Conservation (phyloP, 2,329 filamentous ascomycete species). For the Aspergillus terreus region DNA sequence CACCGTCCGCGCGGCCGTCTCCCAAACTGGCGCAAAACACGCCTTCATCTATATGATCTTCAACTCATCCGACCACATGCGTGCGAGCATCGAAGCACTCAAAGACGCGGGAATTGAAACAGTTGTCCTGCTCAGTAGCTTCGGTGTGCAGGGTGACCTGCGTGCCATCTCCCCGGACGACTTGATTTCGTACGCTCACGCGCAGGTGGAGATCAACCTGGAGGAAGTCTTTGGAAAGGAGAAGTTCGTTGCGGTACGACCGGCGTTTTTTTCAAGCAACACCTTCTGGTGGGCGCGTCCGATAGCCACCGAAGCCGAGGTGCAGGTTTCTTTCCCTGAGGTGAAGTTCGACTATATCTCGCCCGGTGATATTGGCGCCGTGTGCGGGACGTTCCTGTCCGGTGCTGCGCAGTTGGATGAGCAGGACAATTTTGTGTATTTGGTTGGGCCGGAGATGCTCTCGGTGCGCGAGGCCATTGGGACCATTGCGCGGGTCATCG, state of each 20-base stretch:
- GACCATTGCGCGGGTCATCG: constrained; percentile 5
- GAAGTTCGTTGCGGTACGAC: constrained; percentile 40
- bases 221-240: constrained; percentile 38
- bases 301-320: constrained; percentile 26
- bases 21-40: constrained; percentile 36
- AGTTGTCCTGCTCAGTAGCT: constrained; percentile 49
- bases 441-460: constrained; percentile 11
- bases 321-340: constrained; percentile 29
- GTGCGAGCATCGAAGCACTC: constrained; percentile 39
- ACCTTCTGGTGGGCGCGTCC: constrained; percentile 19
- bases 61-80: constrained; percentile 38
- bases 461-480: constrained; percentile 6
- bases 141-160: constrained; percentile 30
- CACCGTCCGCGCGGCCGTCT: constrained; percentile 39
- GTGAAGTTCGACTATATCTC: constrained; percentile 39
- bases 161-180: constrained; percentile 23
- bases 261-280: constrained; percentile 47
- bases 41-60: constrained; percentile 49
- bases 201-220: constrained; percentile 43
- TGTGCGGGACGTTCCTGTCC: constrained; percentile 37
- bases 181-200: constrained; percentile 41
- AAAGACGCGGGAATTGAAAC: constrained; percentile 44
- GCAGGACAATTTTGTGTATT: constrained; percentile 18
- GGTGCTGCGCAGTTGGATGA: constrained; percentile 23
- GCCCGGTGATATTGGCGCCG: constrained; percentile 45